Evolutionary conservation across 139 green algal genomes (phyloP).

Genomic region (Volvox reticuliferus): DNA sequence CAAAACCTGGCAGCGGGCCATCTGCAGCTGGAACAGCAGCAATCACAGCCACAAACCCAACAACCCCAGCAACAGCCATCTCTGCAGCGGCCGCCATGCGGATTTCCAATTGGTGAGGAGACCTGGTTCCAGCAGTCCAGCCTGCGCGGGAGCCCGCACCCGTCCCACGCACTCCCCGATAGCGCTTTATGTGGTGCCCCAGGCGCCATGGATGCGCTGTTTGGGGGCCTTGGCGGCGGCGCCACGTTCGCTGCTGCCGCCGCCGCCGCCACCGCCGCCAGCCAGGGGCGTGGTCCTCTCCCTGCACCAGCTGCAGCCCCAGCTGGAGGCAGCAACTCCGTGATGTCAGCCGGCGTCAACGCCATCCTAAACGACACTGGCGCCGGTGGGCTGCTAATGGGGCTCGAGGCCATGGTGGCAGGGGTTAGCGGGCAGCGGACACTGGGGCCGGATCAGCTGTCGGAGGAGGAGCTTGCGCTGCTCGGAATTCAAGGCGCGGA

Average conservation of each 20-base stretch:
- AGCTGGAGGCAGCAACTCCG: constrained; percentile 4
- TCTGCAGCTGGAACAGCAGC: neutral
- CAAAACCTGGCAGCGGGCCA: neutral
- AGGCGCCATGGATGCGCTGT: neutral
- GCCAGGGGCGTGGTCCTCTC: neutral
- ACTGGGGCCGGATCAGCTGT: neutral
- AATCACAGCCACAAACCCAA: neutral
- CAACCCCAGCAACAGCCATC: neutral
- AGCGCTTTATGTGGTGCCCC: no score
- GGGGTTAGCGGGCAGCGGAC: neutral
- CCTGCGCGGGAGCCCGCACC: no score
- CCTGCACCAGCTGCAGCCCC: neutral
- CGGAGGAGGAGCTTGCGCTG: constrained; percentile 42
- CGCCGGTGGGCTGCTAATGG: neutral
- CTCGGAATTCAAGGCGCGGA: constrained; percentile 36
- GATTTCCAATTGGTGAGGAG: no score
- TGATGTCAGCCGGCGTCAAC: neutral
- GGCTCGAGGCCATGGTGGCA: constrained; percentile 2
- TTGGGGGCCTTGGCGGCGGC: neutral
- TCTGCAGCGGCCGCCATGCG: neutral
- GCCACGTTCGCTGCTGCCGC: neutral
- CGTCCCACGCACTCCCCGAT: neutral
- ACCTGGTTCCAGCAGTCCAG: no score
- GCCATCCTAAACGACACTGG: neutral
- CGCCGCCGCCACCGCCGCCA: no score